These are phyloP conservation scores for Monocercomonoides exilis DNA, from an alignment of 78 protist species.

Conservation along the genomic window DNA sequence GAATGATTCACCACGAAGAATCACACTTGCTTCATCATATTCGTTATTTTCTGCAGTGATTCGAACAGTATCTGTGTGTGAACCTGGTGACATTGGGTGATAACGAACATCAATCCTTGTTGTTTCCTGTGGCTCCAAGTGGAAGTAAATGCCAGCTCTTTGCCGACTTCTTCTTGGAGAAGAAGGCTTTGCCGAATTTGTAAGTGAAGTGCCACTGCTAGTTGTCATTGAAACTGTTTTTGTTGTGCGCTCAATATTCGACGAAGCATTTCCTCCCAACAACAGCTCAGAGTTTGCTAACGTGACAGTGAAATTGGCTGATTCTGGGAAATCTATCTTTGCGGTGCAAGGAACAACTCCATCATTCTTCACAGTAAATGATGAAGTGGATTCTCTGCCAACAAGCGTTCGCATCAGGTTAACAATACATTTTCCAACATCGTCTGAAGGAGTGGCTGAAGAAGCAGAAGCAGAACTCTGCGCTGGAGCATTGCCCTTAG, in stretches of 20 bases:
- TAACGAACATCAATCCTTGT: neutral
- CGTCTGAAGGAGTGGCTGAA: too few relatives aligned
- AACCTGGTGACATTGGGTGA: neutral
- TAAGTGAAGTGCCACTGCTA: neutral
- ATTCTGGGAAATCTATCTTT: neutral
- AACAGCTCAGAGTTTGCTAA: neutral
- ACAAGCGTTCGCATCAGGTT: neutral
- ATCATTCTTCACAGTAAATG: neutral
- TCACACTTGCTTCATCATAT: constrained; percentile 36
- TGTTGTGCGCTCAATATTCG: too few relatives aligned
- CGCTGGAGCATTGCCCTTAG: neutral
- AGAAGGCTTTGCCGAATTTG: neutral
- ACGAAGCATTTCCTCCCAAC: too few relatives aligned
- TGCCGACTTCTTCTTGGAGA: too few relatives aligned
- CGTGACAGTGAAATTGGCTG: neutral
- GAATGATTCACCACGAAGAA: constrained; percentile 33
- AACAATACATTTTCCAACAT: neutral
- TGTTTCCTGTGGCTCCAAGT: neutral
- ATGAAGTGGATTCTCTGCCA: neutral
- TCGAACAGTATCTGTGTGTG: neutral
- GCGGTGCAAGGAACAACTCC: neutral
- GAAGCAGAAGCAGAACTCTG: neutral
- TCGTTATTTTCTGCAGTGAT: constrained; percentile 24
- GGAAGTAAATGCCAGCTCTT: neutral
- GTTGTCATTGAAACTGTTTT: neutral